Evolutionary conservation across 1,284 basidiomycete genomes (phyloP).

Genomic region (Marasmius fiardii): DNA sequence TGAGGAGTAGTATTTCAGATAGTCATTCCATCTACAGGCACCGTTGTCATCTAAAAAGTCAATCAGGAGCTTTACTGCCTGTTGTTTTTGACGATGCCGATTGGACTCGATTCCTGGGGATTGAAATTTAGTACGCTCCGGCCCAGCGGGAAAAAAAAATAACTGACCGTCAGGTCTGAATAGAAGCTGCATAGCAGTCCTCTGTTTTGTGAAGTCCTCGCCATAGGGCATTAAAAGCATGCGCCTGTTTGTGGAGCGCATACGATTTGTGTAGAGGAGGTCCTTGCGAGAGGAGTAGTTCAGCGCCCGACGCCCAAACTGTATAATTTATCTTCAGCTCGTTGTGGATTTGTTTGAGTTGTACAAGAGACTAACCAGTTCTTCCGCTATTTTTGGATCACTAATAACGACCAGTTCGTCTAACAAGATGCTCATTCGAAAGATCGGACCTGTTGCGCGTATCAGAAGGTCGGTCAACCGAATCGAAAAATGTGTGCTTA

Average conservation of each 20-base stretch:
- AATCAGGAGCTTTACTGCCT: background rate
- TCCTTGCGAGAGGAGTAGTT: background rate
- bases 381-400: background rate
- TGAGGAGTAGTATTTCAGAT: background rate
- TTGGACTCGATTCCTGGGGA: background rate
- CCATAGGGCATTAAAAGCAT: background rate
- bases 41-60: background rate
- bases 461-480: background rate
- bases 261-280: background rate
- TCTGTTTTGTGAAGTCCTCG: background rate
- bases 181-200: background rate
- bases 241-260: background rate
- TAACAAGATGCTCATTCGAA: background rate
- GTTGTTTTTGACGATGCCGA: background rate
- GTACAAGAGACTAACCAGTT: background rate
- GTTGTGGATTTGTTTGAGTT: background rate
- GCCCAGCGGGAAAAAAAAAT: background rate
- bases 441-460: background rate
- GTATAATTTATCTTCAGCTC: background rate
- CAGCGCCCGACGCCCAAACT: background rate
- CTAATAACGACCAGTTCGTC: background rate
- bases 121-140: background rate
- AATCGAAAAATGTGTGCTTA: background rate
- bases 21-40: background rate
- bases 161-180: background rate